phyloP scores from a whole-genome alignment of 202 grass and related monocot species.

The Sporobolus alterniflorus region DNA sequence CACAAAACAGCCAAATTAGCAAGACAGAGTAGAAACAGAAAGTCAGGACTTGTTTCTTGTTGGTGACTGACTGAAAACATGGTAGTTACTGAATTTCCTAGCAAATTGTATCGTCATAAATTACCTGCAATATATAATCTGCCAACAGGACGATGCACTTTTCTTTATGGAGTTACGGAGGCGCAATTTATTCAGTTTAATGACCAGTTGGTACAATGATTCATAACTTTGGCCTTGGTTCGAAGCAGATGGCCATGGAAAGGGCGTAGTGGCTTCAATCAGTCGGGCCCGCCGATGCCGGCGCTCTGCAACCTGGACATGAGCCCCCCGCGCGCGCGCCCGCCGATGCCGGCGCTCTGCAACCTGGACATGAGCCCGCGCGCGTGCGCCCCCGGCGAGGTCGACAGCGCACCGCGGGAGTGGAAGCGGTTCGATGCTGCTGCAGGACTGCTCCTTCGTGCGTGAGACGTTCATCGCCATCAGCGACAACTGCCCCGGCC shows the following conservation, averaged over 20 bases:
- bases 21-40: no score
- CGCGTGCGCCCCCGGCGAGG: conserved; percentile 59
- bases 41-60: not conserved
- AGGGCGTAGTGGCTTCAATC: no score
- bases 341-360: conserved; percentile 71
- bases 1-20: no score
- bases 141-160: not conserved
- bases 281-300: conserved; percentile 82
- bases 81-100: not conserved
- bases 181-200: not conserved
- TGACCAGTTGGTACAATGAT: not conserved
- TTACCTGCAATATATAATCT: no score
- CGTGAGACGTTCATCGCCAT: conserved; percentile 77
- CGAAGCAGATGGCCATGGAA: conserved; percentile 24
- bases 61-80: not conserved
- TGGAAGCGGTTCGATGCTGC: conserved; percentile 71
- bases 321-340: conserved; percentile 49
- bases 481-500: conserved; percentile 68
- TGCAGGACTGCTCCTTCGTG: conserved; percentile 87
- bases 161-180: not conserved
- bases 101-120: not conserved
- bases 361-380: conserved; percentile 60
- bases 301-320: conserved; percentile 70
- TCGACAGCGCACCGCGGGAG: conserved; percentile 54
- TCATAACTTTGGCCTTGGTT: not conserved